Conservation (phyloP, 352 stramenopile species). For the Globisporangium irregulare region DNA sequence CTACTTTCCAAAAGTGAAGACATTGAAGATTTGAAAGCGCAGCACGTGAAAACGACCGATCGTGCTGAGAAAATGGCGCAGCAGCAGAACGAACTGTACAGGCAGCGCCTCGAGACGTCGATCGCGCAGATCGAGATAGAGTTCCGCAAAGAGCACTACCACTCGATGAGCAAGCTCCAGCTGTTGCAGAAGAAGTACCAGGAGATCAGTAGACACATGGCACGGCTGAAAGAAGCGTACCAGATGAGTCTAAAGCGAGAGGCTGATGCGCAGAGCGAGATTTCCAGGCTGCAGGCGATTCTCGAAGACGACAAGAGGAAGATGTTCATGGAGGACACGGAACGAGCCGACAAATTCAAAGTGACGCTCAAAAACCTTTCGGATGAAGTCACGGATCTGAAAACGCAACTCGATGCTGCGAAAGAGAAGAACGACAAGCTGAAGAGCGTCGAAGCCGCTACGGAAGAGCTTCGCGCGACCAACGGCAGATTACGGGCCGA, state of each 20-base stretch:
- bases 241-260: conserved; percentile 51
- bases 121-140: conserved; percentile 69
- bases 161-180: conserved; percentile 42
- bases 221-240: conserved; percentile 43
- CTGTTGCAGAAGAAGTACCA: conserved; percentile 45
- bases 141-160: conserved; percentile 61
- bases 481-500: conserved; percentile 24
- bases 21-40: conserved; percentile 41
- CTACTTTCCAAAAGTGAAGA: conserved; percentile 44
- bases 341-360: conserved; percentile 42
- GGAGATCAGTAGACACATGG: conserved; percentile 30
- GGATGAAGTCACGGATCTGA: conserved; percentile 23
- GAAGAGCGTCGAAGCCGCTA: conserved; percentile 19
- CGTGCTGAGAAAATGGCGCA: conserved; percentile 48
- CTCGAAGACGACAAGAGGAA: conserved; percentile 52
- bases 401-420: conserved; percentile 29
- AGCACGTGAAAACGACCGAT: conserved; percentile 46
- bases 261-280: conserved; percentile 32
- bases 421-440: conserved; percentile 23
- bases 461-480: conserved; percentile 24
- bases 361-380: conserved; percentile 29
- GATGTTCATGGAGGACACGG: conserved; percentile 41
- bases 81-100: conserved; percentile 60
- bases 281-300: conserved; percentile 40
- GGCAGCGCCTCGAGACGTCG: conserved; percentile 50